Base-by-base conservation (phyloP, 495 filamentous ascomycete species). In the Lophium mytilinum region DNA sequence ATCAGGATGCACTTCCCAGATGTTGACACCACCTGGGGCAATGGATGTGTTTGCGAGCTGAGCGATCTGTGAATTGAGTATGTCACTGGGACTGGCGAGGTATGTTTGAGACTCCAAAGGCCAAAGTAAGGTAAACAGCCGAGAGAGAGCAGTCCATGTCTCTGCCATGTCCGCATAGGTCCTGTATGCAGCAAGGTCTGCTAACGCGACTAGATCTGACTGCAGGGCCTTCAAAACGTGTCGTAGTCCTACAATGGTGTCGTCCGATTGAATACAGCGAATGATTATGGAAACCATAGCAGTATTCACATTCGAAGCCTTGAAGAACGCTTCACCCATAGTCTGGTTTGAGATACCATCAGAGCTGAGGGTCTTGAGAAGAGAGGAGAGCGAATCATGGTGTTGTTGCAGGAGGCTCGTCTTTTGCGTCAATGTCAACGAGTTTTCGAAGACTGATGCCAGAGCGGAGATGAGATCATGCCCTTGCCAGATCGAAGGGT, bases 361-460 rank as follows among this genome's bases (percentile, higher is more conserved):
- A 42, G 40, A 42, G 40, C 9, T 42, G 40, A 42, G 14, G 17
- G 17, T 42, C 17, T 37, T 24, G 4, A 52, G 36, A 15, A 40
- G 34, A n/a, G 49, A n/a, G 5, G 49, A 37, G 10, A 52, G 18
- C 14, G 14, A 21, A 11, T 9, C 9, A 11, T 17, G 19, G 24
- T 65, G 58, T 11, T 47, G 21, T 46, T 55, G n/a, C 37, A 66
- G 51, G 0, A 66, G 42, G 33, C 18, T 41, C 7, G 43, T n/a
- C 21, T 57, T 56, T 41, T 62, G 59, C 19, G 46, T 15, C 37
- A 51, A 39, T 15, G 63, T 62, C 35, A 66, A 34, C 18, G 58
- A 62, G 17, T 39, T 9, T 35, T 60, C 56, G 36, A 65, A 19
- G 9, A 55, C 19, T 37, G 14, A 7, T 15, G 34, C 47, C 12